phyloP scores from a whole-genome alignment of 768 basidiomycete genomes.

The Cystofilobasidium capitatum region DNA sequence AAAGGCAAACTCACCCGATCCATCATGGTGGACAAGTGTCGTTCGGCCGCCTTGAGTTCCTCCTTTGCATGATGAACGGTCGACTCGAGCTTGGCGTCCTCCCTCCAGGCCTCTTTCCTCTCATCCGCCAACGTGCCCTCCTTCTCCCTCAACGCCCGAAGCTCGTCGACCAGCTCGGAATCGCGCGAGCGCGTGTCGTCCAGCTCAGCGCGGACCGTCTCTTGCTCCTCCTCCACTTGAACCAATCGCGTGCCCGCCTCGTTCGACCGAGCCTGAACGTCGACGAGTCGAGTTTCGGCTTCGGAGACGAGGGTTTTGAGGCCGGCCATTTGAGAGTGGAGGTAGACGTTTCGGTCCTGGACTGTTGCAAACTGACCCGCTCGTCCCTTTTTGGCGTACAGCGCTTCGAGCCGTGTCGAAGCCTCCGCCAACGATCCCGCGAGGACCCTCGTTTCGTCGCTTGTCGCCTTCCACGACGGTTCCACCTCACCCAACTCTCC shows the following conservation, averaged over 20 bases:
- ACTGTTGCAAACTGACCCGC: constrained; percentile 72
- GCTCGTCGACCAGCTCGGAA: constrained; percentile 48
- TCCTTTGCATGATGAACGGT: constrained; percentile 65
- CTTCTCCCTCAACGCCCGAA: constrained; percentile 49
- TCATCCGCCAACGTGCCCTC: constrained; percentile 57
- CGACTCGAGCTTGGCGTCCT: constrained; percentile 78
- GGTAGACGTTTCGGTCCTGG: constrained; percentile 69
- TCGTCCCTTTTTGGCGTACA: constrained; percentile 87
- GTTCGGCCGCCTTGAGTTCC: constrained; percentile 70
- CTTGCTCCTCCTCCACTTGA: constrained; percentile 50
- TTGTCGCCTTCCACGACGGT: constrained; percentile 57
- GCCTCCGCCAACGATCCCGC: constrained; percentile 65
- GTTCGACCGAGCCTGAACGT: constrained; percentile 46
- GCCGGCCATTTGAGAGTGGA: constrained; percentile 66
- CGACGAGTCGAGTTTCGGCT: constrained; percentile 45
- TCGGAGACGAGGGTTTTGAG: constrained; percentile 51
- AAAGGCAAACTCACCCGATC: constrained; percentile 60
- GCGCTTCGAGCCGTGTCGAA: constrained; percentile 56
- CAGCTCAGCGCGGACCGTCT: too few species aligned
- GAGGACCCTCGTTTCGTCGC: constrained; percentile 43
- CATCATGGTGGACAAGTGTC: constrained; percentile 79
- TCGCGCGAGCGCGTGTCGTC: not conserved
- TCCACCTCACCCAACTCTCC: constrained; percentile 52
- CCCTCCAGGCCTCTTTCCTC: constrained; percentile 88
- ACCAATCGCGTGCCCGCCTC: constrained; percentile 52